Evolutionary conservation across 2,329 filamentous ascomycete species (phyloP).

Genomic region (Mycocentrospora acerina): DNA sequence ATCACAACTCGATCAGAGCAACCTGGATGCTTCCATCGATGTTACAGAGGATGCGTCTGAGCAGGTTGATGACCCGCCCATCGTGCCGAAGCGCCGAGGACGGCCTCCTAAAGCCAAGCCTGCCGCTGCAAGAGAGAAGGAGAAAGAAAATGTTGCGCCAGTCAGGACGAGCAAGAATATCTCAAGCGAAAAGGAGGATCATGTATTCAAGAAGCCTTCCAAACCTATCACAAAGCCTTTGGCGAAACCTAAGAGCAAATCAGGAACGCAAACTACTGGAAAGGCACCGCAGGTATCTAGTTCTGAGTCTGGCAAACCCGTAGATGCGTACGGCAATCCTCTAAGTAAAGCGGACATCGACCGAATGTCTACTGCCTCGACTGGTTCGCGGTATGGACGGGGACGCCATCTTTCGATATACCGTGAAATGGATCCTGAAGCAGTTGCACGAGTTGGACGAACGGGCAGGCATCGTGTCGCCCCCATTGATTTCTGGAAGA

Average conservation of each 20-base stretch:
- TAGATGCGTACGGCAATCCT: conserved; percentile 34
- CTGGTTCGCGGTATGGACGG: conserved; percentile 32
- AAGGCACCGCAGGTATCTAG: conserved; percentile 5
- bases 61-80: conserved; percentile 20
- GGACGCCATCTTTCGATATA: conserved; percentile 40
- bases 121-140: conserved; percentile 13
- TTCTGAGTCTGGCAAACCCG: conserved; percentile 29
- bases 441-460: conserved; percentile 46
- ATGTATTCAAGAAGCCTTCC: conserved; percentile 28
- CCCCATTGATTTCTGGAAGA: conserved; percentile 83
- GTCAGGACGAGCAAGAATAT: conserved; percentile 7
- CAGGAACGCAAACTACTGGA: conserved; percentile 7
- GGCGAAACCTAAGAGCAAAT: conserved; percentile 20
- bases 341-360: conserved; percentile 36
- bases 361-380: conserved; percentile 35
- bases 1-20: conserved; percentile 29
- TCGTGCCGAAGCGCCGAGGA: conserved; percentile 26
- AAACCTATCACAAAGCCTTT: conserved; percentile 27
- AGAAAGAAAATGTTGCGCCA: conserved; percentile 11
- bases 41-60: conserved; percentile 21
- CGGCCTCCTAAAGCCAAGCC: conserved; percentile 25
- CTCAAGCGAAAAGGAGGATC: conserved; percentile 14
- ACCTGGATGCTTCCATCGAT: conserved; percentile 24
- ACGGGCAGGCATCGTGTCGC: conserved; percentile 77
- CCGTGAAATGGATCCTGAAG: conserved; percentile 35